Base-by-base conservation (phyloP, 805 yeast genomes). In the Starmerella bacillaris region DNA sequence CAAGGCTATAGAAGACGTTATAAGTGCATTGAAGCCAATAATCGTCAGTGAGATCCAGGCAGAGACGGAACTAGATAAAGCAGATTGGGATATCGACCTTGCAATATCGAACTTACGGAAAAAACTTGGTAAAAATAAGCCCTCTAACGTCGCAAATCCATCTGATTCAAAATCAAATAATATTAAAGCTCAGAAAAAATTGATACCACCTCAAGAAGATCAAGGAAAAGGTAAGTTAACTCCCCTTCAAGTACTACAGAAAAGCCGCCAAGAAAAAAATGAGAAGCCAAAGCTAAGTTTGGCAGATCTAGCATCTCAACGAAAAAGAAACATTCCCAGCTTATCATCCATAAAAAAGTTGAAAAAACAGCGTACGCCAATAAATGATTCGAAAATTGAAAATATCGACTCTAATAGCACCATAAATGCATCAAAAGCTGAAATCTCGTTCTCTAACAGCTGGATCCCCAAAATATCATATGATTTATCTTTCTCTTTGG, bases 221-320 rank as follows among this genome's bases (percentile, higher is more conserved):
- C 48, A 24, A n/a, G n/a, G n/a, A n/a, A 27, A 43, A 37, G 50
- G 50, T 47, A 47, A 47, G 51, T 43, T 33, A 15, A n/a, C 36
- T 5, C 17, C 35, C 11, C 36, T 33, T 8, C 21, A 33, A 17
- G 22, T 7, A 24, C 36, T 33, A n/a, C 37, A 35, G 16, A 32
- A 34, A 17, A 32, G 30, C 19, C 34, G 36, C 26, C 9, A 22
- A 22, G 12, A 22, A n/a, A n/a, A 5, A 7, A 21, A 14, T 11
- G 21, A 32, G 9, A 7, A 16, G 16, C 15, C 24, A 18, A 27
- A 34, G 16, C 29, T 24, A 11, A 34, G 38, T 22, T 22, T n/a
- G n/a, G 26, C 26, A 9, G n/a, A 11, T n/a, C 26, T n/a, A 22
- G 26, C 26, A 22, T 22, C 26, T n/a, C 26, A 22, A 22, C 26